These are phyloP conservation scores for Smallanthus sonchifolius DNA, from an alignment of 129 eudicot genomes.

Conservation along the genomic window DNA sequence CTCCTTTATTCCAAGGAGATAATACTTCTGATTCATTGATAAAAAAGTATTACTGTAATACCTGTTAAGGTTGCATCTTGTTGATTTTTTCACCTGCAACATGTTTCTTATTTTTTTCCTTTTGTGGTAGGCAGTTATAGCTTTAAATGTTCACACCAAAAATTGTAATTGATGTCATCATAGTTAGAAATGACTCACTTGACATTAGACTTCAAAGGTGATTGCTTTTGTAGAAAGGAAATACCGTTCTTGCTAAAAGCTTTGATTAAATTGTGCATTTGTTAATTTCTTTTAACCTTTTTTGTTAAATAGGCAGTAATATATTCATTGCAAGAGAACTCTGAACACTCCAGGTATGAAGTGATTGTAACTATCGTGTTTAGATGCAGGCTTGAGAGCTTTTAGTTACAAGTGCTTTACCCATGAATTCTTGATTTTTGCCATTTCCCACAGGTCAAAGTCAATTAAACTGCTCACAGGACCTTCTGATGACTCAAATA, in stretches of 20 bases:
- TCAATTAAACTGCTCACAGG: constrained; percentile 70
- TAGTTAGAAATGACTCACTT: background rate
- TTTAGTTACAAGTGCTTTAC: background rate
- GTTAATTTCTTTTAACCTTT: background rate
- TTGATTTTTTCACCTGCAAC: too few species aligned
- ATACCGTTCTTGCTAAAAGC: background rate
- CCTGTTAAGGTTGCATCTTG: background rate
- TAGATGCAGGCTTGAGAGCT: background rate
- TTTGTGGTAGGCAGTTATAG: background rate
- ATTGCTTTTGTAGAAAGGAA: background rate
- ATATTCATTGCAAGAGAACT: constrained; percentile 35
- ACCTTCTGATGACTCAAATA: constrained; percentile 75
- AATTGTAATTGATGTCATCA: background rate
- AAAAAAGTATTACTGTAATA: background rate
- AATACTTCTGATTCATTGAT: background rate
- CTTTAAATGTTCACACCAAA: background rate
- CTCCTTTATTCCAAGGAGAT: background rate
- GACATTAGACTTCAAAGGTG: background rate
- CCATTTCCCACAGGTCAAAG: constrained; percentile 48
- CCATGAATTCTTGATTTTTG: background rate
- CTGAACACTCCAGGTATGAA: constrained; percentile 49
- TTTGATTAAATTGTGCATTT: background rate
- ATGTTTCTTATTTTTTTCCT: too few species aligned
- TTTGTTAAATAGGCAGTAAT: constrained; percentile 36
- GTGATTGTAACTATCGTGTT: background rate